These are phyloP conservation scores for Tylopilus balloui DNA, from an alignment of 768 basidiomycete genomes.

Conservation along the genomic window DNA sequence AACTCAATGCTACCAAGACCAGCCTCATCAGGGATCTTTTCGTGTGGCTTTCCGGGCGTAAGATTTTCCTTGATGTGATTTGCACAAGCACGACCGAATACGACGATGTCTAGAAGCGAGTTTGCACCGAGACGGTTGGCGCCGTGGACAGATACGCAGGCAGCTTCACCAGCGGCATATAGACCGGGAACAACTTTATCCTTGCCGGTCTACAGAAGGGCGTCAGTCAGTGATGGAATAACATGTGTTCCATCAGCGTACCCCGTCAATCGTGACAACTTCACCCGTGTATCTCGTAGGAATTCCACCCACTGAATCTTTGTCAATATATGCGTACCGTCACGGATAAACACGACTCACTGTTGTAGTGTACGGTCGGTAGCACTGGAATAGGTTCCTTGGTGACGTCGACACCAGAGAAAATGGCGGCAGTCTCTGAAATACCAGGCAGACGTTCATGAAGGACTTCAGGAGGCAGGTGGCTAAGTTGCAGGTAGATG, in stretches of 20 bases:
- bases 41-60: constrained; percentile 87
- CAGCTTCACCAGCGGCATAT: constrained; percentile 98
- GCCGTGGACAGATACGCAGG: constrained; percentile 97
- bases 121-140: constrained; percentile 99
- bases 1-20: constrained; percentile 81
- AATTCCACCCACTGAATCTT: constrained; percentile 88
- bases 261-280: constrained; percentile 80
- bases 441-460: constrained; percentile 98
- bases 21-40: constrained; percentile 78
- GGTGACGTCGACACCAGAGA: constrained; percentile 97
- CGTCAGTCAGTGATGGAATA: background rate
- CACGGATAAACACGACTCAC: constrained; percentile 44
- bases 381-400: constrained; percentile 99
- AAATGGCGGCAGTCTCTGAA: constrained; percentile 98
- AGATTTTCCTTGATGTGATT: constrained; percentile 94
- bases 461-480: constrained; percentile 91
- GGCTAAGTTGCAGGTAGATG: constrained; percentile 93
- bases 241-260: constrained; percentile 16
- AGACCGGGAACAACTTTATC: constrained; percentile 94
- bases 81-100: constrained; percentile 98
- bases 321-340: constrained; percentile 11
- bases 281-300: constrained; percentile 98
- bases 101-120: constrained; percentile 97
- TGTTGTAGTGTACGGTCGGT: constrained; percentile 98
- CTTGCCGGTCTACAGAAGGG: constrained; percentile 59